Evolutionary conservation across 352 stramenopile genomes (phyloP).

Genomic region (Pythium insidiosum): DNA sequence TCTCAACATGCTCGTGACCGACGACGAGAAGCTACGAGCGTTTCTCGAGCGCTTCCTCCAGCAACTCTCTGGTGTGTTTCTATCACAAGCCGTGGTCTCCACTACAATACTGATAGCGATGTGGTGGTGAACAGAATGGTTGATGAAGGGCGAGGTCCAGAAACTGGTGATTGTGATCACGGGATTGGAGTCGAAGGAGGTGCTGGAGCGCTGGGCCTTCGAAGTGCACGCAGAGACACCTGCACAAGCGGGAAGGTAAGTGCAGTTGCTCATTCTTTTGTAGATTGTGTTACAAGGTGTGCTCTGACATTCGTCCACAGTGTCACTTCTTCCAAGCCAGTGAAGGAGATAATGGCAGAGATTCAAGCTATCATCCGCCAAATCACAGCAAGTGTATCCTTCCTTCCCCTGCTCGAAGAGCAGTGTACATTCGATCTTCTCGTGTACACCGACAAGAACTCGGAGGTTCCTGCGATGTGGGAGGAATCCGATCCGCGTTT

Average conservation of each 20-base stretch:
- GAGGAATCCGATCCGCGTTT: conserved; percentile 97
- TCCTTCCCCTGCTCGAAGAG: conserved; percentile 97
- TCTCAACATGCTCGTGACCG: conserved; percentile 96
- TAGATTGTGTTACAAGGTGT: no score
- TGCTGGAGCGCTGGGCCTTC: conserved; percentile 98
- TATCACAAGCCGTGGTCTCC: no score
- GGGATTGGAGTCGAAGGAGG: conserved; percentile 94
- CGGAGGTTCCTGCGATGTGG: conserved; percentile 93
- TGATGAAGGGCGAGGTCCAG: conserved; percentile 93
- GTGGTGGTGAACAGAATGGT: conserved; percentile 92
- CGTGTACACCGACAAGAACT: conserved; percentile 97
- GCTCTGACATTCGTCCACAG: conserved; percentile 9
- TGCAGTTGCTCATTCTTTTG: no score
- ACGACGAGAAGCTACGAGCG: conserved; percentile 92
- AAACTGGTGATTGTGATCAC: conserved; percentile 97
- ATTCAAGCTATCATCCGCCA: conserved; percentile 99
- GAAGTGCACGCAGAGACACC: conserved; percentile 86
- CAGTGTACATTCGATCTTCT: conserved; percentile 98
- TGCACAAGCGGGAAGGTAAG: no score
- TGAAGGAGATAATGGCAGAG: conserved; percentile 96
- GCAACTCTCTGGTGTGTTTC: conserved; percentile 74
- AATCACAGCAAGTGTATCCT: conserved; percentile 98
- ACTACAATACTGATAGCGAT: no score
- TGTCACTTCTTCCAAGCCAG: conserved; percentile 39
- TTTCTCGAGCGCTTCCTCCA: conserved; percentile 94